These are phyloP conservation scores for Xylariaceae sp. DNA, from an alignment of 2,329 filamentous ascomycete genomes.

Conservation along the genomic window DNA sequence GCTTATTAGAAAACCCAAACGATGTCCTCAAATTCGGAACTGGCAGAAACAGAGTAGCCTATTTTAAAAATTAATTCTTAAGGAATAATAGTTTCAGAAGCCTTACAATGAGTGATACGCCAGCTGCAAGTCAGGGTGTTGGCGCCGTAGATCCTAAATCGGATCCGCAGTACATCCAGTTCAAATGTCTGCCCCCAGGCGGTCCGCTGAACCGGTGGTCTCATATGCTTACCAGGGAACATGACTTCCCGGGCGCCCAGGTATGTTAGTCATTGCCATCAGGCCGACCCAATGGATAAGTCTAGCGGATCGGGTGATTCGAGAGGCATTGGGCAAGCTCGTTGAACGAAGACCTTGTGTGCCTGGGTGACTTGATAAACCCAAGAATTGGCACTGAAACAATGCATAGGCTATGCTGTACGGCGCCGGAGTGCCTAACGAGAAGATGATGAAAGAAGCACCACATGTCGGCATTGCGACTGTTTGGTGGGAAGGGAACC, in stretches of 20 bases:
- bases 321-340: neutral
- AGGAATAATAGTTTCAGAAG: neutral
- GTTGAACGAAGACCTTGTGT: neutral
- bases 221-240: slow-evolving; percentile 75
- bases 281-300: neutral
- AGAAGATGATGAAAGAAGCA: slow-evolving; percentile 83
- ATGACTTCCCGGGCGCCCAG: slow-evolving; percentile 92
- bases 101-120: slow-evolving; percentile 28
- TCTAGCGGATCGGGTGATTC: neutral
- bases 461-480: slow-evolving; percentile 90
- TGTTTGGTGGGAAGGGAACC: slow-evolving; percentile 98
- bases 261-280: slow-evolving; percentile 49
- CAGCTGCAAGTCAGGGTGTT: slow-evolving; percentile 20
- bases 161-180: slow-evolving; percentile 57
- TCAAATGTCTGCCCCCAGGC: slow-evolving; percentile 53
- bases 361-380: neutral
- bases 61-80: neutral
- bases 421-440: slow-evolving; percentile 82
- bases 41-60: neutral
- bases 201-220: slow-evolving; percentile 81
- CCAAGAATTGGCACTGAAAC: neutral
- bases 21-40: neutral
- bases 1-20: neutral
- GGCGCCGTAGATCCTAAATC: slow-evolving; percentile 45
- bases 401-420: slow-evolving; percentile 84